Base-by-base conservation (phyloP, 2,329 filamentous ascomycete genomes). In the Aureobasidium uvarum region DNA sequence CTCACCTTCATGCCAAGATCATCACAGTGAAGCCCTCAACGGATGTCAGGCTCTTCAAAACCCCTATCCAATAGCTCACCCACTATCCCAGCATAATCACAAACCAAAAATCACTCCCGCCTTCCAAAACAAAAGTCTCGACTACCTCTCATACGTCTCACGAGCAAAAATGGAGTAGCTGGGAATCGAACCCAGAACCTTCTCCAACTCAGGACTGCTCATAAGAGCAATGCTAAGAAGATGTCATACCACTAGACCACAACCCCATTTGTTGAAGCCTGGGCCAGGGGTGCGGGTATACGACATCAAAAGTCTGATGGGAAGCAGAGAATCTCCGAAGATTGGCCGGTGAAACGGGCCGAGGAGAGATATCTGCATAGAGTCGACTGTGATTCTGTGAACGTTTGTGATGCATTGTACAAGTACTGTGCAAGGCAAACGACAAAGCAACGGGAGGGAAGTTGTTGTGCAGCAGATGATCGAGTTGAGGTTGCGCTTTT, bases 191-290 rank as follows among this genome's bases (percentile, higher is more conserved):
- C 56, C 43, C 56, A 60, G 56, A 60, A 60, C 56, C 56, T 60
- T 60, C 56, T 60, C 56, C 56, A 58, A 60, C 56, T 60, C 56
- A 60, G 56, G 5, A 38, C 18, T n/a, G n/a, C 56, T 60, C 25
- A 18, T 1, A 25, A 18, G n/a, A 60, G 56, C 28, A 38, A 60
- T 60, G 56, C 56, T 60, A 60, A 60, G 56, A 60, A 60, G 56
- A 60, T 60, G 56, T 60, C 56, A 60, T 60, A 60, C 56, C 56
- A 60, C 56, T 60, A 60, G 56, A 60, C 56, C 56, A 48, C 56
- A 60, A 60, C 41, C 56, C 56, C 56, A 23, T 23, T 60, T 33
- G 39, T 20, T 46, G 39, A 31, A 23, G 41, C 23, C 33, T 16
- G 1, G 52, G 38, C n/a, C 8, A 28, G 8, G 23, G 1, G 2